phyloP scores from a whole-genome alignment of 2,329 filamentous ascomycete species.

The Stagonosporopsis tanaceti region DNA sequence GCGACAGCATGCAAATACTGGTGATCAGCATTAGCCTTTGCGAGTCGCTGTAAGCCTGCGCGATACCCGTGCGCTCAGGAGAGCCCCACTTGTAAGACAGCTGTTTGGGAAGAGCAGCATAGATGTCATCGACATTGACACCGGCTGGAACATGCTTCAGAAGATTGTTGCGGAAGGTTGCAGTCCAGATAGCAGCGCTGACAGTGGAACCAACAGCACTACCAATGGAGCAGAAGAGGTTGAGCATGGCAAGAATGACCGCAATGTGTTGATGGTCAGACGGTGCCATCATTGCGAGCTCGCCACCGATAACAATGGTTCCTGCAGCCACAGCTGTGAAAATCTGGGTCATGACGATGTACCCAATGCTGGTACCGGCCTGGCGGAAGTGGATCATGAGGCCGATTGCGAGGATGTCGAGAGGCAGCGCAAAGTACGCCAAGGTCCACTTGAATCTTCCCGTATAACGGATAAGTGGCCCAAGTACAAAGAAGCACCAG shows the following conservation, averaged over 20 bases:
- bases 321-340: slow-evolving; percentile 33
- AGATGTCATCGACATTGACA: slow-evolving; percentile 51
- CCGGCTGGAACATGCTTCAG: slow-evolving; percentile 51
- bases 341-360: slow-evolving; percentile 43
- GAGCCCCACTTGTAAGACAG: slow-evolving; percentile 60
- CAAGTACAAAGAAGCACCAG: slow-evolving; percentile 30
- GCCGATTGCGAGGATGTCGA: slow-evolving; percentile 31
- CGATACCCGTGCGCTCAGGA: slow-evolving; percentile 53
- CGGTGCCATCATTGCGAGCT: slow-evolving; percentile 31
- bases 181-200: slow-evolving; percentile 69
- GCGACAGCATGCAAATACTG: slow-evolving; percentile 30
- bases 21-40: slow-evolving; percentile 44
- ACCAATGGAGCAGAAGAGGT: slow-evolving; percentile 67
- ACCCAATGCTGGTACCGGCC: slow-evolving; percentile 33
- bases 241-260: slow-evolving; percentile 54
- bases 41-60: slow-evolving; percentile 37
- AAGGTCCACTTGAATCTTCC: slow-evolving; percentile 31
- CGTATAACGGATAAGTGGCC: slow-evolving; percentile 26
- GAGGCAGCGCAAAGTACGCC: slow-evolving; percentile 28
- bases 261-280: slow-evolving; percentile 30
- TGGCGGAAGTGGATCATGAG: slow-evolving; percentile 41
- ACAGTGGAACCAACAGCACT: slow-evolving; percentile 55
- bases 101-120: slow-evolving; percentile 62
- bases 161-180: slow-evolving; percentile 63
- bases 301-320: slow-evolving; percentile 32